Evolutionary conservation across 169 alveolate species (phyloP).

Genomic region (Babesia gibsoni): DNA sequence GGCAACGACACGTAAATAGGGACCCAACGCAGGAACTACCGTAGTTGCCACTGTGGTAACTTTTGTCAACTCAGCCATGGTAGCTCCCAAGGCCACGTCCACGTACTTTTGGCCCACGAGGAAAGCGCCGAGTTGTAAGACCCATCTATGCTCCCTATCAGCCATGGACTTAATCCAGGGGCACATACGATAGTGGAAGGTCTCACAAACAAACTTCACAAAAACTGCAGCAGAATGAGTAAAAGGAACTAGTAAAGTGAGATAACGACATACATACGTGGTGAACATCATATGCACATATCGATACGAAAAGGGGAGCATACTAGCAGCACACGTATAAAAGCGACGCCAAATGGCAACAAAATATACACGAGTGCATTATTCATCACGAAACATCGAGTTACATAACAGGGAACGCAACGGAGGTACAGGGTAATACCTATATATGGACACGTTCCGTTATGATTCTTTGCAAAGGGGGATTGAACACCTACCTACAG

Average conservation of each 20-base stretch:
- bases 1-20: not conserved
- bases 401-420: too few relatives aligned
- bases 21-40: conserved; percentile 6
- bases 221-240: conserved; percentile 10
- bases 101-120: conserved; percentile 1
- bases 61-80: conserved; percentile 1
- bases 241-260: too few relatives aligned
- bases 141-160: not conserved
- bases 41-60: not conserved
- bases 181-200: not conserved
- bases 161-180: not conserved
- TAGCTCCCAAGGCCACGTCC: not conserved
- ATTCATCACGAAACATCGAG: too few relatives aligned
- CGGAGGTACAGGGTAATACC: too few relatives aligned
- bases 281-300: too few relatives aligned
- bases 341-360: too few relatives aligned
- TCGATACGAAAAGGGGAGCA: too few relatives aligned
- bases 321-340: too few relatives aligned
- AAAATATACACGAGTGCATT: too few relatives aligned
- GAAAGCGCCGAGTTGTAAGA: not conserved
- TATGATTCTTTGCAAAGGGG: too few relatives aligned
- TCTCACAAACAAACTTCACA: not conserved
- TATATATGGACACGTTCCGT: too few relatives aligned
- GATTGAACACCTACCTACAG: not conserved
- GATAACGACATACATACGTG: too few relatives aligned